Evolutionary conservation across 768 basidiomycete genomes (phyloP).

Genomic region (Lentinula detonsa): DNA sequence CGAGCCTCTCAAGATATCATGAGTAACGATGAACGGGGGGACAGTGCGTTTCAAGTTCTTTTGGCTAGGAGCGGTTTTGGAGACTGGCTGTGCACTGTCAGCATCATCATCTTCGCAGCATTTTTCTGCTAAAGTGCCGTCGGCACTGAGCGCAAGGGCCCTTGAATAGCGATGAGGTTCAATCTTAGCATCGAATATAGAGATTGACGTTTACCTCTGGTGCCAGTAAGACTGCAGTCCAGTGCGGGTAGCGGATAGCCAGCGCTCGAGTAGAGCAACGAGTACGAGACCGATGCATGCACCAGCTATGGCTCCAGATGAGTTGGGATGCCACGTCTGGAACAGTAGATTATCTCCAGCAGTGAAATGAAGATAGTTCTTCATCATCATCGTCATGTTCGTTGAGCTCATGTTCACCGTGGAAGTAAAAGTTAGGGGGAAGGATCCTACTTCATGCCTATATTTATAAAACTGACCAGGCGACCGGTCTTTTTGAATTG

Average conservation of each 20-base stretch:
- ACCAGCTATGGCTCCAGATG: conserved; percentile 65
- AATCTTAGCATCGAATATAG: not conserved
- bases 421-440: not conserved
- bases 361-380: conserved; percentile 64
- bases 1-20: conserved; percentile 68
- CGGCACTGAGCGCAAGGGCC: not conserved
- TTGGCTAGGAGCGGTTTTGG: conserved; percentile 8
- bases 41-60: conserved; percentile 31
- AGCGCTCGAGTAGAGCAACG: conserved; percentile 66
- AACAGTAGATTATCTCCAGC: conserved; percentile 64
- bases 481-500: too few relatives aligned
- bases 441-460: too few relatives aligned
- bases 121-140: not conserved
- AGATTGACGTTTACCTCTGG: conserved; percentile 35
- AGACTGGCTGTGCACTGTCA: not conserved
- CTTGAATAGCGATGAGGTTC: not conserved
- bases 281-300: conserved; percentile 68
- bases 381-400: conserved; percentile 38
- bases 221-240: conserved; percentile 54
- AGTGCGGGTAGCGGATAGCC: conserved; percentile 51
- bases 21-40: conserved; percentile 58
- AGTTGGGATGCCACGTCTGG: conserved; percentile 59
- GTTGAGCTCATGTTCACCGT: conserved; percentile 1
- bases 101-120: not conserved
- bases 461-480: too few relatives aligned